Evolutionary conservation across 805 yeast genomes (phyloP), one percentile per base, ranked within the genome.

Genomic region (Candida fluviatilis): DNA sequence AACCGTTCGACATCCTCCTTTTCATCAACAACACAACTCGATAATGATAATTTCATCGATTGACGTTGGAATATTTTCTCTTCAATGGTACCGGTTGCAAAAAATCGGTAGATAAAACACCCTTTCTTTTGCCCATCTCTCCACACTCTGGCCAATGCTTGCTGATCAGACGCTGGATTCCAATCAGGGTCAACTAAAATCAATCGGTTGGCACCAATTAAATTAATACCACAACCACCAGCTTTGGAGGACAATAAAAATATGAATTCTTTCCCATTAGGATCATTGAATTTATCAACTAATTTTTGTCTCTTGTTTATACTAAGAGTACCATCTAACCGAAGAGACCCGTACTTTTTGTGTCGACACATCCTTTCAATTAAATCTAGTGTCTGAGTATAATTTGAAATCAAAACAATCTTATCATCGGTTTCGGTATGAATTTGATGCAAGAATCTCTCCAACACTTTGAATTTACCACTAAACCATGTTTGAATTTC

Each of bases 121-220:
- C 86, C 95, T 60, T 91, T 93, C 71, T 86, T 91, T 56, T 91
- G 99, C 0, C 99, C 99, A 64, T 93, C 99, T 71, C 99, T 80
- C 98, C 98, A 93, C 4, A 93, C 96, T 60, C 99, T 76, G 0
- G 98, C 98, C 45, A 93, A 69, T 0, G 98, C 98, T 62, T 91
- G 99, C 58, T 93, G 98, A 56, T 91, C 99, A 1, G 96, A 83
- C 0, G 99, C 98, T 0, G 99, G 99, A 54, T 91, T 91, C 99
- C 99, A 93, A 58, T 93, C 99, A 0, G 82, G 82, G 57, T 93
- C 99, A 55, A 93, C 70, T 34, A 93, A 66, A 15, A 93, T 78
- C 45, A 93, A 68, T 45, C 99, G 73, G 49, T 93, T 93, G 2
- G 98, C 99, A 10, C 99, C 99, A 52, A 93, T 91, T 51, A 93